Evolutionary conservation across 2,329 filamentous ascomycete species (phyloP), one percentile per base, ranked within the genome.

Genomic region (Cladosporium sphaerospermum): DNA sequence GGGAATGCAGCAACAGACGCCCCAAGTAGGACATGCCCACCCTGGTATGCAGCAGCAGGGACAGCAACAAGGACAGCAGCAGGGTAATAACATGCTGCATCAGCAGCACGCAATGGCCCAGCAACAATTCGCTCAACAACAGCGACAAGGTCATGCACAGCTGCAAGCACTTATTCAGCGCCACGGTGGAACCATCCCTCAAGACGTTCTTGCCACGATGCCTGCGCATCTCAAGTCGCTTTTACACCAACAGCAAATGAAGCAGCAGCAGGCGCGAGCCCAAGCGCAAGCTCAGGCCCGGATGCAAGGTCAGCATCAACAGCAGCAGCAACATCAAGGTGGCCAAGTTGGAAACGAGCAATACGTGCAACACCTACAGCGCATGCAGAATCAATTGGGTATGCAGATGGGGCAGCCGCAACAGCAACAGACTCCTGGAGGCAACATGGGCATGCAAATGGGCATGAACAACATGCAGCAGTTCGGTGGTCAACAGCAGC

Each of bases 211-310:
- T 31, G 31, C 37, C 47, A 34, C 4, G 28, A 23, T 51, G 16
- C 14, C 49, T 46, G n/a, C 49, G 36, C 33, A 54, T 53, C 45
- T 69, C 28, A 67, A 69, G 48, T 60, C 67, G 16, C 65, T 69
- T 40, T 64, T 67, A 45, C 66, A 70, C 49, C 64, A 66, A 13
- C 61, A 69, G 28, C 62, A 66, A 18, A 60, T 64, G 18, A 67
- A 66, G 45, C 64, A 69, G 40, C 66, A 69, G 44, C 67, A 70
- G 46, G 52, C 45, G 37, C 52, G 58, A 11, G 47, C 41, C 31
- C 56, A 59, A 46, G 55, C 57, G 18, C 60, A 61, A 37, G 57
- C 56, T 19, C 57, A 59, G 16, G 42, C 40, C n/a, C 48, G 40
- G 9, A 44, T 44, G 48, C 48, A 51, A n/a, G 16, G 34, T 31